Evolutionary conservation across 2,329 filamentous ascomycete species (phyloP).

Genomic region (Botrytis paeoniae): DNA sequence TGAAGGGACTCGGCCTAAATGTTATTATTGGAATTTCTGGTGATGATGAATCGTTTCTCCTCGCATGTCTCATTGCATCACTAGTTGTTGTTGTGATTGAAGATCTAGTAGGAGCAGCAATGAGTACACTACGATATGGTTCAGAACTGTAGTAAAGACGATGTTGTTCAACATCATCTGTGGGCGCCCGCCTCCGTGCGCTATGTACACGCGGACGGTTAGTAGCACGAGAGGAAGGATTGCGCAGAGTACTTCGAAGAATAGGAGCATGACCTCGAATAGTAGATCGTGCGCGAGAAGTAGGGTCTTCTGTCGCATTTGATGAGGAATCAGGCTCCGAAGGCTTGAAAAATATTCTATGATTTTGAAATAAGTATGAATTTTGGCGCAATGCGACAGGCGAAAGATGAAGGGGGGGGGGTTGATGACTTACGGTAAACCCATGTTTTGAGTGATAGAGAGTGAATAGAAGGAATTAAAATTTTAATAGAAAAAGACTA

Average conservation of each 20-base stretch:
- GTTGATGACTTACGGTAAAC: conserved; percentile 36
- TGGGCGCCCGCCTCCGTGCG: background rate
- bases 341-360: conserved; percentile 37
- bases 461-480: background rate
- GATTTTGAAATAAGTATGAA: conserved; percentile 24
- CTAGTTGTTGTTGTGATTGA: background rate
- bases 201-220: background rate
- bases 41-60: background rate
- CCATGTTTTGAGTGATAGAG: conserved; percentile 31
- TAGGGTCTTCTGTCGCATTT: conserved; percentile 34
- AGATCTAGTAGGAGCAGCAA: background rate
- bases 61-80: background rate
- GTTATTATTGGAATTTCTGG: conserved; percentile 18
- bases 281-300: conserved; percentile 33
- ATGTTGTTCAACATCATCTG: background rate
- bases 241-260: background rate
- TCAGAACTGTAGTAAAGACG: background rate
- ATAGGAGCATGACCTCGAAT: conserved; percentile 31
- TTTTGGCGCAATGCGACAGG: conserved; percentile 18
- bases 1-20: conserved; percentile 24
- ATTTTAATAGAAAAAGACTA: background rate
- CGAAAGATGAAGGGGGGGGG: conserved; percentile 20
- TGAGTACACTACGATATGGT: background rate
- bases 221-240: background rate
- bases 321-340: conserved; percentile 32